Evolutionary conservation across 164 flowering plant genomes (phyloP), one percentile per base, ranked within the genome.

Genomic region (Stephania cephalantha): DNA sequence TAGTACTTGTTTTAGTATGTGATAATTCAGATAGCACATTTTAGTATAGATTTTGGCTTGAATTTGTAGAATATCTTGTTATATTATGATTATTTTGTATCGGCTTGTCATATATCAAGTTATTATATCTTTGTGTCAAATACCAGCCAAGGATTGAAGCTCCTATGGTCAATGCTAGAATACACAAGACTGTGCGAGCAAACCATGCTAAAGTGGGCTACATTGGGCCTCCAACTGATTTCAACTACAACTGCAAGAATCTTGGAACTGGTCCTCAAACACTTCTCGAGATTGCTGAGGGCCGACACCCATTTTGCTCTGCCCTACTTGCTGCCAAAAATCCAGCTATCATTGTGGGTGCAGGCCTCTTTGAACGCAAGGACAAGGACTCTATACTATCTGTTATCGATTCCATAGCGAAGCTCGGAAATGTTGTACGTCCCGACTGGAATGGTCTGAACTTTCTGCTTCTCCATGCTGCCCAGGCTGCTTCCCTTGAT

Each of bases 111-210:
- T 13, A 75, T 69, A 18, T 72, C 4, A 46, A 35, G 42, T 35
- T 46, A 5, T 74, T 50, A n/a, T 63, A 29, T 69, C 42, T 52
- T 73, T 20, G 46, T 10, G 25, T 61, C 53, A 25, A 79, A 63
- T 82, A 30, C 9, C 90, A 96, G 99, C 99, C 99, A 70, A 91
- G 97, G 78, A 90, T 94, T 2, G 99, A 96, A 88, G 99, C 98
- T 85, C 87, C 99, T n/a, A 93, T 96, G 95, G 93, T 96, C 74
- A 96, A 96, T 85, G 99, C 99, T 48, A 87, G 99, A 83, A 96
- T 96, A 73, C 88, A 88, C 69, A 96, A 96, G 83, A 86, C 97
- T 8, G 97, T 94, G 2, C 80, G 86, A 42, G 91, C 94, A 75
- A 85, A 84, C 22, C 85, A 87, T n/a, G 99, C 99, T 7, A 92